Evolutionary conservation across 441 rosid species (phyloP).

Genomic region (Populus trichocarpa): DNA sequence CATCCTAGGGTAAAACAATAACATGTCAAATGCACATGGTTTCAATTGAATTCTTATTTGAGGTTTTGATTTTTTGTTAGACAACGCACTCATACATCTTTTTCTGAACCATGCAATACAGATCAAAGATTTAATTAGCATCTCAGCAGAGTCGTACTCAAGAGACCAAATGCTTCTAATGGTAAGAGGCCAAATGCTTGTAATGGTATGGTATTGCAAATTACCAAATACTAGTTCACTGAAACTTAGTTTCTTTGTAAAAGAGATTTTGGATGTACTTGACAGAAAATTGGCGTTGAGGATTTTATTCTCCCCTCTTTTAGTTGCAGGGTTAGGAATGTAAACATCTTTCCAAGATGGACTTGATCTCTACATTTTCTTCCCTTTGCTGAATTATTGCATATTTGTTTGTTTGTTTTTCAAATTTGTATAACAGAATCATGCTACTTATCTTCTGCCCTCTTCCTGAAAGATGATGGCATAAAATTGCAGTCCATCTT

Average conservation of each 20-base stretch:
- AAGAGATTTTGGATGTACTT: not conserved
- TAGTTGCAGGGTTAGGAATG: not conserved
- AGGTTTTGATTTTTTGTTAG: not conserved
- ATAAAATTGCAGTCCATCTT: not conserved
- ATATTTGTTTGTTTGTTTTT: not conserved
- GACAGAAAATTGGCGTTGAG: not conserved
- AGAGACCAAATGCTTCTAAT: conserved; percentile 13
- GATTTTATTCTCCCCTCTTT: not conserved
- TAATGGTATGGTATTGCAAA: conserved; percentile 48
- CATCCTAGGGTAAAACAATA: conserved; percentile 72
- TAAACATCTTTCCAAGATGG: not conserved
- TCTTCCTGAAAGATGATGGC: not conserved
- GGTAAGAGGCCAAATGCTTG: conserved; percentile 47
- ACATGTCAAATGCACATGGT: not conserved
- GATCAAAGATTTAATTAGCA: conserved; percentile 80
- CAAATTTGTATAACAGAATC: not conserved
- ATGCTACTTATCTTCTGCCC: not conserved
- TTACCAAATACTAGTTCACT: not conserved
- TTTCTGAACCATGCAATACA: conserved; percentile 28
- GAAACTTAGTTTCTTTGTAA: not conserved
- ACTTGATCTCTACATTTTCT: not conserved
- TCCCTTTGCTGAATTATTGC: too few relatives aligned
- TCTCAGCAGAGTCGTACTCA: conserved; percentile 84
- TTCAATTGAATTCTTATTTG: not conserved
- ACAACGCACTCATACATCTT: conserved; percentile 4